Evolutionary conservation across 2,329 filamentous ascomycete genomes (phyloP), one percentile per base, ranked within the genome.

Genomic region (Tolypocladium tropicale): DNA sequence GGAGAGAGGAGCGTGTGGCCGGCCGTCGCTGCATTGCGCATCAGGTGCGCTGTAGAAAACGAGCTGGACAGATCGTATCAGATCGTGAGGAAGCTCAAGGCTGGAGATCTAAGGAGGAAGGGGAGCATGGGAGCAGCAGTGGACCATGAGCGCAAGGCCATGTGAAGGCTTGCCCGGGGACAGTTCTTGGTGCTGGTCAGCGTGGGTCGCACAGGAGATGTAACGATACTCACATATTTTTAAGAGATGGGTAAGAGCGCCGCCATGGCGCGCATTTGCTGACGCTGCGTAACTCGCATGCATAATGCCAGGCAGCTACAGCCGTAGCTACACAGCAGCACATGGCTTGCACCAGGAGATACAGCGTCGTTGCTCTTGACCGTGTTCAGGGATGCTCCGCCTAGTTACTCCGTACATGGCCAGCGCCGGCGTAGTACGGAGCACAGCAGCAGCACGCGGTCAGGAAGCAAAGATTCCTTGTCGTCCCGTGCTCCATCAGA

Each of bases 1-100:
- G 93, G 93, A 1, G 93, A 97, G 72, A 76, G 85, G 59, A 92
- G 89, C 61, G 90, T 96, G 0, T 97, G 93, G 92, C 93, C 92
- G 0, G 89, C 90, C 2, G 83, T 96, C 3, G 85, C 85, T 34
- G 90, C 91, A 16, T 72, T 97, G 59, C 86, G 87, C 63, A 85
- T 95, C 7, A 77, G 93, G 7, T 94, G 90, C 69, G 87, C 86
- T 5, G 81, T 97, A 9, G 93, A 97, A 70, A 86, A 91, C 55
- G 91, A 95, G 67, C 76, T 97, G 12, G 92, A 96, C 68, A 77
- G 85, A 51, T 88, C 89, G 0, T 96, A 95, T 69, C 89, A 95
- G 70, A 76, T 87, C 56, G 87, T 93, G 0, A 77, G 90, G 58
- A 80, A 86, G 59, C 69, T 81, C 33, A 82, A 81, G 65, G 79